phyloP scores from a whole-genome alignment of 169 alveolate species.

The Plasmodium coatneyi region DNA sequence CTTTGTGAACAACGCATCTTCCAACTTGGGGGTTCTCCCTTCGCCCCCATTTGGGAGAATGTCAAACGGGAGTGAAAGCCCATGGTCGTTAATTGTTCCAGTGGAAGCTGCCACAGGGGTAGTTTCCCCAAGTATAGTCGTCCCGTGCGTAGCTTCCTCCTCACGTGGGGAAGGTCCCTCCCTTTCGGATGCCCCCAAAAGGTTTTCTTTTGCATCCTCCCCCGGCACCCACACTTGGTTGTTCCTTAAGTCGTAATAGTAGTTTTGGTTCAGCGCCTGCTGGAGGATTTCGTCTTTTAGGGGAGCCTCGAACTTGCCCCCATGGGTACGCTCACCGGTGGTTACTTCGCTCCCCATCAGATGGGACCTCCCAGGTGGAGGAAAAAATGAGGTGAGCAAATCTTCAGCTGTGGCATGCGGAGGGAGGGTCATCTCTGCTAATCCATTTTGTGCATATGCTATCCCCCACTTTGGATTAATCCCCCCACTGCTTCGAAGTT shows the following conservation, averaged over 20 bases:
- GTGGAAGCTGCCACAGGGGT: background rate
- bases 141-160: background rate
- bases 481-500: background rate
- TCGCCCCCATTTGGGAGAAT: background rate
- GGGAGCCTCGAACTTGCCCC: background rate
- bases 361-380: background rate
- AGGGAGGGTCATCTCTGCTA: background rate
- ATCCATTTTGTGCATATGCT: background rate
- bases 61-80: background rate
- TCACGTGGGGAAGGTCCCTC: background rate
- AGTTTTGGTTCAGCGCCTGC: background rate
- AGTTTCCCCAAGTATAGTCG: background rate
- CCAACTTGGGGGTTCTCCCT: background rate
- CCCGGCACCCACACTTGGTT: background rate
- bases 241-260: constrained; percentile 20
- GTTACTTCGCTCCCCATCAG: background rate
- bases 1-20: background rate
- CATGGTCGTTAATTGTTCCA: background rate
- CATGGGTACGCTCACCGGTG: background rate
- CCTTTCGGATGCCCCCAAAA: background rate
- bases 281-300: background rate
- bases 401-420: background rate
- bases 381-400: background rate
- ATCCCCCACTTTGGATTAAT: background rate
- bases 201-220: background rate